These are phyloP conservation scores for Fraxinus anomala DNA, from an alignment of 257 asterid species.

Conservation along the genomic window DNA sequence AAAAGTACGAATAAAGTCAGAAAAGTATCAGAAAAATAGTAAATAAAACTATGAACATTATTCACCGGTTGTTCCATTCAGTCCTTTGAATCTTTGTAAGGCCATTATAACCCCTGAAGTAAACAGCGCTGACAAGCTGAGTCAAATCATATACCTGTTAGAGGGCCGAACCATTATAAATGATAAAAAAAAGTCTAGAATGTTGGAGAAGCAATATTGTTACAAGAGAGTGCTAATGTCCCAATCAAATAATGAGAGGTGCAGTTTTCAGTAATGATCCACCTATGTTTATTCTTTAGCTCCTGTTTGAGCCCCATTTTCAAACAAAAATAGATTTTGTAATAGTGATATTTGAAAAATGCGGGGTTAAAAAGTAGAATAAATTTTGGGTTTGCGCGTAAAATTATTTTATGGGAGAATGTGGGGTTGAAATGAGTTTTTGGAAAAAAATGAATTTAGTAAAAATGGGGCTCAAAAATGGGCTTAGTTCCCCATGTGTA, in stretches of 20 bases:
- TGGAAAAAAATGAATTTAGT: too few species aligned
- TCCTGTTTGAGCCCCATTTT: too few species aligned
- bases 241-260: not conserved
- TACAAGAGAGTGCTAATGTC: not conserved
- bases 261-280: too few species aligned
- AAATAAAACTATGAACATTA: slow-evolving; percentile 15
- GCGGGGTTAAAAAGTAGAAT: too few species aligned
- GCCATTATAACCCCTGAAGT: slow-evolving; percentile 66
- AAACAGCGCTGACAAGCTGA: slow-evolving; percentile 75
- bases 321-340: too few species aligned
- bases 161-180: slow-evolving; percentile 23
- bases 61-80: slow-evolving; percentile 95
- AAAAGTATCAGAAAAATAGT: slow-evolving; percentile 21
- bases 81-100: slow-evolving; percentile 78
- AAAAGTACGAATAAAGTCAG: slow-evolving; percentile 38
- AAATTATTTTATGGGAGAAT: too few species aligned
- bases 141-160: slow-evolving; percentile 76
- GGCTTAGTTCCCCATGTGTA: too few species aligned
- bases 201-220: not conserved
- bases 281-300: too few species aligned
- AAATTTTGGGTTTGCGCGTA: too few species aligned
- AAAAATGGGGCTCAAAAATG: too few species aligned
- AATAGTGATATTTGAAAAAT: too few species aligned
- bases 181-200: slow-evolving; percentile 3
- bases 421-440: too few species aligned